Base-by-base conservation (phyloP, 2,329 filamentous ascomycete species). In the Trichoderma atrobrunneum region DNA sequence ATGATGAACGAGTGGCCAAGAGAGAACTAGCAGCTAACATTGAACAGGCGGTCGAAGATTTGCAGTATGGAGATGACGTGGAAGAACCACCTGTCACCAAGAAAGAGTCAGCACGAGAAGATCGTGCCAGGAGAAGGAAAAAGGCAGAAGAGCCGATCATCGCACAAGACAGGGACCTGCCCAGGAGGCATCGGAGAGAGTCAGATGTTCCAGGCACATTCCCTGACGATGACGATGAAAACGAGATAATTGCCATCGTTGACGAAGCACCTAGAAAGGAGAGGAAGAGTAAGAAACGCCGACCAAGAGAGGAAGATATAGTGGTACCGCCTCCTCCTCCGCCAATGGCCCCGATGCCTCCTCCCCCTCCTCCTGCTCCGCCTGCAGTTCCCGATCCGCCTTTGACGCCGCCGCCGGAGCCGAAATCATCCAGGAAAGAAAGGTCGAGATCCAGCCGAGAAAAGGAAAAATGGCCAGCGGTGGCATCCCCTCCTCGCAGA, bases 401-500 rank as follows among this genome's bases (percentile, higher is more conserved):
- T 36, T 79, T 84, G 61, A 84, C 86, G 8, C 85, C 87, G 32
- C 85, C 86, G 5, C 82, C 88, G 18, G 89, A 90, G 65, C 82
- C 86, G 14, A 89, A 85, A 73, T 89, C 87, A 5, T 86, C 86
- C 4, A 93, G 90, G 82, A 97, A 92, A 79, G 93, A 97, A 74
- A 91, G 94, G 16, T 84, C 92, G 32, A 93, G 91, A 78, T 89
- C 94, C 74, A 92, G 90, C 76, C 92, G 93, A 72, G 91, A 92
- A 72, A 86, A 86, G 43, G 85, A 88, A 14, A 90, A 92, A 34
- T 96, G 94, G 93, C 91, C 90, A 21, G 87, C 89, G 18, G 86
- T 89, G 26, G 84, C 87, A 7, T 78, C 82, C 36, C 74, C 88
- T 3, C 79, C 83, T 21, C 79, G 76, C 51, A 81, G 80, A 67